Percentiles rank a stretch among this genome's conserved stretches.
Conservation (phyloP, 2,329 filamentous ascomycete species). For the Xylariaceae sp. region DNA sequence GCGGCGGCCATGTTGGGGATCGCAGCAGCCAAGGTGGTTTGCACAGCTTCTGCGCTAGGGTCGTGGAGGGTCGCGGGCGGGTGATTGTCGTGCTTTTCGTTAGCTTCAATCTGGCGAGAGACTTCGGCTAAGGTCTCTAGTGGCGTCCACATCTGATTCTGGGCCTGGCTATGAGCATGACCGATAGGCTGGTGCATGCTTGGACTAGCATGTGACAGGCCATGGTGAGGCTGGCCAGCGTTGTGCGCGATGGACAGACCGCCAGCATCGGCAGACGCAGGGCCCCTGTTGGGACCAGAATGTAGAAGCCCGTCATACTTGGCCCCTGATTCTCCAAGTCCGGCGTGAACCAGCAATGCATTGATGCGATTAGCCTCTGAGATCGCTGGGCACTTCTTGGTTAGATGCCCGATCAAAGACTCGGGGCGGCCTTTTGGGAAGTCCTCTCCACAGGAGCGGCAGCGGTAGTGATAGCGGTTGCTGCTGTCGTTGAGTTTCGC, state of each 20-base stretch:
- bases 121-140: constrained; percentile 85
- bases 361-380: constrained; percentile 69
- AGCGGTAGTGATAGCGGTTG: constrained; percentile 88
- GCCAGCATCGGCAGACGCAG: neutral
- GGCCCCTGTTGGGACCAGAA: constrained; percentile 31
- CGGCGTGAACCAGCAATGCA: constrained; percentile 66
- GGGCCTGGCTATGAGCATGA: constrained; percentile 30
- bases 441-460: constrained; percentile 80
- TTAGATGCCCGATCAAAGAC: constrained; percentile 72
- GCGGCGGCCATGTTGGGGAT: constrained; percentile 15
- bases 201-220: neutral
- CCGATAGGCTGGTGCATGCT: neutral
- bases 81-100: constrained; percentile 53
- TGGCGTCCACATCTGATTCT: constrained; percentile 60
- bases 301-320: constrained; percentile 25
- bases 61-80: constrained; percentile 14
- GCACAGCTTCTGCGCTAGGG: constrained; percentile 22
- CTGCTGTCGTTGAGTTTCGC: constrained; percentile 82
- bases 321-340: constrained; percentile 43
- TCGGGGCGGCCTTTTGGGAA: constrained; percentile 89
- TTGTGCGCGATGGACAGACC: constrained; percentile 1
- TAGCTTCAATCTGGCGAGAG: constrained; percentile 69
- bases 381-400: constrained; percentile 80
- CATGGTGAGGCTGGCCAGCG: neutral
- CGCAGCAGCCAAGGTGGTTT: constrained; percentile 23